Evolutionary conservation across 2,329 filamentous ascomycete species (phyloP).

Genomic region (Penicillium sp.): DNA sequence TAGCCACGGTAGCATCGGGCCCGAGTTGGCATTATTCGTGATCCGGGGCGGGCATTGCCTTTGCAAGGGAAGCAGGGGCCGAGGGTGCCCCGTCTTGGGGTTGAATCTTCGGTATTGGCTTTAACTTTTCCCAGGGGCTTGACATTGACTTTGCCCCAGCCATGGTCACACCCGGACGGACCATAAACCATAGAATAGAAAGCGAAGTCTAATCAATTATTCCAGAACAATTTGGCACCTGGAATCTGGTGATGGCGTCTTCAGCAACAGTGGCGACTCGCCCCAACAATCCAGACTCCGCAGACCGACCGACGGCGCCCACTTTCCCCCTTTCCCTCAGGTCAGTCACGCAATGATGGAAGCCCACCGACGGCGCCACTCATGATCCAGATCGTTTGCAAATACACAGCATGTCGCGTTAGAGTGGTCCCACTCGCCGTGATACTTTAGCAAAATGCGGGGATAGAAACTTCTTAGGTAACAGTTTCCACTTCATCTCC

Average conservation of each 20-base stretch:
- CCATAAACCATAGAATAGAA: not conserved
- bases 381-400: not conserved
- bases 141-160: not conserved
- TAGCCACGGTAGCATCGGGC: conserved; percentile 25
- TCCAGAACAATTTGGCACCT: not conserved
- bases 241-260: not conserved
- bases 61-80: not conserved
- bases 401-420: conserved; percentile 7
- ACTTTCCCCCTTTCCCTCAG: not conserved
- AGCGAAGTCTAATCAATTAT: not conserved
- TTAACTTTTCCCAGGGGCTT: not conserved
- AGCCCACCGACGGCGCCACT: not conserved
- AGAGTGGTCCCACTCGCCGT: conserved; percentile 15
- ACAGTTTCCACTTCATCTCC: conserved; percentile 28
- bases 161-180: not conserved
- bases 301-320: not conserved
- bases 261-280: not conserved
- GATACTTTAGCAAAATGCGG: conserved; percentile 21
- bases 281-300: not conserved
- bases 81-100: too few relatives aligned
- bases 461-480: conserved; percentile 29
- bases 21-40: conserved; percentile 10
- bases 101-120: not conserved
- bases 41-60: conserved; percentile 10
- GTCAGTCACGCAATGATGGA: not conserved